These are phyloP conservation scores for Chrysophaeum taylorii DNA, from an alignment of 352 stramenopile species.

Conservation along the genomic window DNA sequence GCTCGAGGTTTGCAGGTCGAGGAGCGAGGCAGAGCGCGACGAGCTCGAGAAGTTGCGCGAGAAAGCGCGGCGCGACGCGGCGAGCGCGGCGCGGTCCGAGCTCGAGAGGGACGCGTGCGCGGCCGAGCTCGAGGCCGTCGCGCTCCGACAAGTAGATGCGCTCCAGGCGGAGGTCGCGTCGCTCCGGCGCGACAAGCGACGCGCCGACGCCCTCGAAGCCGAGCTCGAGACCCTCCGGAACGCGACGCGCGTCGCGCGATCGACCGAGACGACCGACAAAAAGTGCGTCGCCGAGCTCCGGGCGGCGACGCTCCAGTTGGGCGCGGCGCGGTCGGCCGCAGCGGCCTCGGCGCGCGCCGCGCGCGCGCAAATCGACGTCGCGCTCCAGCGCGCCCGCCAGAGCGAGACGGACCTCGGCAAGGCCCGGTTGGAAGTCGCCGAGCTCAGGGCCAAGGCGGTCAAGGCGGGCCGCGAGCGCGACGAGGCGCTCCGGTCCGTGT, in stretches of 20 bases:
- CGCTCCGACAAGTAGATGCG: constrained; percentile 1
- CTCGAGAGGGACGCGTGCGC: constrained; percentile 1
- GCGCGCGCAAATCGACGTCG: background rate
- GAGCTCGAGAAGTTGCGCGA: background rate
- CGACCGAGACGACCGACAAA: background rate
- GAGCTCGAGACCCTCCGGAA: background rate
- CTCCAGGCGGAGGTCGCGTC: constrained; percentile 11
- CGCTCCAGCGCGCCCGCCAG: too few species aligned
- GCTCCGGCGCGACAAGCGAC: background rate
- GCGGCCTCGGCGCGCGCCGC: background rate
- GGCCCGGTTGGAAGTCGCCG: too few species aligned
- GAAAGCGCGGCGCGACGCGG: background rate
- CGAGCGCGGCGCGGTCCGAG: too few species aligned
- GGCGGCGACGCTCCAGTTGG: background rate
- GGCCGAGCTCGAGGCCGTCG: constrained; percentile 8
- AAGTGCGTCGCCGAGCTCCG: background rate
- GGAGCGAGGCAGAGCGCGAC: background rate
- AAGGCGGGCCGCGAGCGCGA: background rate
- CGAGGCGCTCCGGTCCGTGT: background rate
- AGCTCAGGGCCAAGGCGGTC: too few species aligned
- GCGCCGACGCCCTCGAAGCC: background rate
- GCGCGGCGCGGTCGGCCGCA: background rate
- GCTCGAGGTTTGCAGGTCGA: background rate
- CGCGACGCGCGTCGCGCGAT: too few species aligned
- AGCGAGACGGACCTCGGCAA: too few species aligned